These are phyloP conservation scores for Psidium guajava DNA, from an alignment of 345 rosid genomes.

Conservation along the genomic window DNA sequence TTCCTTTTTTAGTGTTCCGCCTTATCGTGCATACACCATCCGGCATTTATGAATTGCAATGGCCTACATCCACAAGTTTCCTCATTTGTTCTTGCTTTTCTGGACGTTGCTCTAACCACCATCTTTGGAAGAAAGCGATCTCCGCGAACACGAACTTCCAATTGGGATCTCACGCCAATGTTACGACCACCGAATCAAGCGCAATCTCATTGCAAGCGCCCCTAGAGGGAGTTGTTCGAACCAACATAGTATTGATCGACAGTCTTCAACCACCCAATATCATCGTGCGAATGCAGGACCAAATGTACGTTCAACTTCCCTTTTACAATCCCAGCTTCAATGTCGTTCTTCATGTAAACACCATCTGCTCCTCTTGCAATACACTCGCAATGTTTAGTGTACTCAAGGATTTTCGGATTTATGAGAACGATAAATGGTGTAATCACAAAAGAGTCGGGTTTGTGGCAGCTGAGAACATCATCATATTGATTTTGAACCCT, in stretches of 20 bases:
- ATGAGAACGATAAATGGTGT: background rate
- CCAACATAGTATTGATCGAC: constrained; percentile 81
- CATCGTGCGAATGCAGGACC: constrained; percentile 81
- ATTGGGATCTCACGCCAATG: constrained; percentile 52
- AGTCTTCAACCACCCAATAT: constrained; percentile 84
- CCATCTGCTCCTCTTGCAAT: constrained; percentile 21
- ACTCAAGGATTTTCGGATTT: background rate
- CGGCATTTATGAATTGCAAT: constrained; percentile 74
- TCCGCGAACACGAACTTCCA: constrained; percentile 72
- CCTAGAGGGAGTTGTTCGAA: constrained; percentile 68
- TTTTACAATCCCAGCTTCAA: constrained; percentile 37
- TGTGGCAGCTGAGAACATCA: too few species aligned
- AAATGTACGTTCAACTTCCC: constrained; percentile 76
- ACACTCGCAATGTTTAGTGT: background rate
- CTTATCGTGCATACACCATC: too few species aligned
- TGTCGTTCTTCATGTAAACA: constrained; percentile 37
- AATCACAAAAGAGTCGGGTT: background rate
- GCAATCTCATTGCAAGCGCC: constrained; percentile 76
- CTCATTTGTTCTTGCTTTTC: constrained; percentile 50
- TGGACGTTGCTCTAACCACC: constrained; percentile 68
- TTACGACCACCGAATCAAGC: constrained; percentile 55
- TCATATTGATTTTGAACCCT: too few species aligned
- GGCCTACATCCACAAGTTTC: constrained; percentile 55
- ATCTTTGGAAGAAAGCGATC: constrained; percentile 83
- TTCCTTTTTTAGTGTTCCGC: too few species aligned